Evolutionary conservation across 1,284 basidiomycete species (phyloP), one percentile per base, ranked within the genome.

Genomic region (Fomitopsis pinicola): DNA sequence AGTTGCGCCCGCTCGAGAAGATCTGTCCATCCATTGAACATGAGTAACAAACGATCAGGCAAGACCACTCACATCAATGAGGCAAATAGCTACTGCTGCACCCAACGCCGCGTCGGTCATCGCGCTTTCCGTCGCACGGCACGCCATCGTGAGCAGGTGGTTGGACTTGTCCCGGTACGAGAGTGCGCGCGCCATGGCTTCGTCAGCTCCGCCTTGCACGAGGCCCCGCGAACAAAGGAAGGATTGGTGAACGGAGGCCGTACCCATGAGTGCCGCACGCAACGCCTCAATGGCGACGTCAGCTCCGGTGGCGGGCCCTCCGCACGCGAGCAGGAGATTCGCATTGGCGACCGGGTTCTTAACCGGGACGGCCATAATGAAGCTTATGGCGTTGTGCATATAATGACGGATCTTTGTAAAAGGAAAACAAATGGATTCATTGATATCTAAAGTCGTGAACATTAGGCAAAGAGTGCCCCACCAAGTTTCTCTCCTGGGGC

Each of bases 391-490:
- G 68, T 70, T 73, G 76, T 75, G 70, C 67, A 71, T 75, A 72
- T 74, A 78, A 76, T 70, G 69, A 70, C 62, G 69, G 68, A 77
- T 74, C 72, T 72, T 78, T 69, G 63, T 62, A 67, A 68, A 69
- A 69, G 72, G 62, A 67, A 63, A 71, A 70, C 68, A 72, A 70
- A 71, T 64, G 68, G 65, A 73, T 69, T 80, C 75, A 81, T 76
- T 76, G 77, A 76, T 81, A 81, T 78, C 78, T 80, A 78, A 77
- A 69, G 65, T 78, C 76, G 67, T 80, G 77, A 64, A 77, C 77
- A 72, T 74, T 75, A 69, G 78, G 76, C 68, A 77, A 72, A 68
- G 76, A 67, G 63, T 72, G 76, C 70, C 81, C 80, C 72, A 82
- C 82, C 76, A 82, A 67, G 65, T 73, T 77, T 73, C 80, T 78